Evolutionary conservation across 768 basidiomycete species (phyloP), one percentile per base, ranked within the genome.

Genomic region (Piloderma croceum): DNA sequence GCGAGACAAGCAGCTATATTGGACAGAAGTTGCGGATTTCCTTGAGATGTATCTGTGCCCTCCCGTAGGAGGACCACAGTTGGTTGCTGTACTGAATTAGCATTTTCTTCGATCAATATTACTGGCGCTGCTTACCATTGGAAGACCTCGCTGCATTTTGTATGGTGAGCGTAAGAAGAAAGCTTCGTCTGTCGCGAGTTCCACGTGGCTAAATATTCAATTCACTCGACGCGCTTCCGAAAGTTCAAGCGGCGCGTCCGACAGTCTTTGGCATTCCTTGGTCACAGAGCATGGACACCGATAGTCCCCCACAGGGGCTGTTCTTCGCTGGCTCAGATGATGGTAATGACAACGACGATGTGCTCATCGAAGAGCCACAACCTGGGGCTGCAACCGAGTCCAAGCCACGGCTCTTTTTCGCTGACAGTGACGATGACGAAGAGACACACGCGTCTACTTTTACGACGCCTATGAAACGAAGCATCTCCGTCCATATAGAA

Each of bases 1-100:
- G 93, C 91, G 42, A 93, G 79, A 69, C 94, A 97, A 61, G 94
- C 93, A 3, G 90, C 82, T 59, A 97, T 99, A 64, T 97, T 98
- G 39, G 90, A 93, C 21, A 97, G 74, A 21, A 97, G 67, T 61
- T 97, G 92, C 4, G 82, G 79, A 47, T 83, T 90, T 57, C 93
- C 93, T 64, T 96, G 93, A 3, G 92, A 96, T 12, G 88, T 83
- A 64, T 96, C 93, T 48, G 93, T 96, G 55, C 93, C 93, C 71
- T 96, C 93, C 54, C 86, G 79, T 33, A 97, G 80, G 65, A 97
- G 86, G 58, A 97, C 89, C 37, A 97, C 91, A 24, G 92, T 96
- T 7, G 92, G 92, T 93, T 94, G 92, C 92, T 96, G 49, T 20
- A 50, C 42, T 49, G 20, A 48, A 41, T 32, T 13, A 25, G 22